Percentiles rank a stretch among this genome's conserved stretches.
These are phyloP conservation scores for Monilinia fructigena DNA, from an alignment of 2,329 filamentous ascomycete species.

Conservation along the genomic window DNA sequence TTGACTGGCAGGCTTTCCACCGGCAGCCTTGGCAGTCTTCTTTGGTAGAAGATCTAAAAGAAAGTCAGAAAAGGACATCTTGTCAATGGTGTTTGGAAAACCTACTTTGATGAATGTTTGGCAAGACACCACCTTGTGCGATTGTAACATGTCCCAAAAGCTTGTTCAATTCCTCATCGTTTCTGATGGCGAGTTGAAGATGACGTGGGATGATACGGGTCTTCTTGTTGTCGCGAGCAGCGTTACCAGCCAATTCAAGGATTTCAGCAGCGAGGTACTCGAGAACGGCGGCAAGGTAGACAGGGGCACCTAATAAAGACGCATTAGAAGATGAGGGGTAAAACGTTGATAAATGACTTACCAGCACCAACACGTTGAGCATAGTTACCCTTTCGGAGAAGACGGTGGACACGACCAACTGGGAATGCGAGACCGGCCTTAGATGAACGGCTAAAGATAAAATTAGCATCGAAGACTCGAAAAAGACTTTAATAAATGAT, in stretches of 20 bases:
- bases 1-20: slow-evolving; percentile 87
- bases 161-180: slow-evolving; percentile 99
- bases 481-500: slow-evolving; percentile 26
- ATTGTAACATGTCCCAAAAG: slow-evolving; percentile 94
- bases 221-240: slow-evolving; percentile 99
- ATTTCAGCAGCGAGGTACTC: slow-evolving; percentile 99
- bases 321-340: slow-evolving; percentile 32
- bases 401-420: slow-evolving; percentile 98
- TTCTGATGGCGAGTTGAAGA: slow-evolving; percentile 97
- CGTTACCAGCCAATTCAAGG: slow-evolving; percentile 97
- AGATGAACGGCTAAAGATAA: slow-evolving; percentile 77
- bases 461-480: slow-evolving; percentile 43
- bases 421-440: slow-evolving; percentile 99
- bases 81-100: slow-evolving; percentile 34
- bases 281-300: slow-evolving; percentile 95
- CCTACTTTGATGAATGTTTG: slow-evolving; percentile 97
- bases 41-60: slow-evolving; percentile 90
- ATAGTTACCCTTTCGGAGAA: slow-evolving; percentile 98
- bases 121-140: slow-evolving; percentile 93
- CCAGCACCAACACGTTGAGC: slow-evolving; percentile 98
- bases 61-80: slow-evolving; percentile 31
- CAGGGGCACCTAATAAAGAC: slow-evolving; percentile 65
- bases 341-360: slow-evolving; percentile 42
- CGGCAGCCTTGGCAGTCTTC: slow-evolving; percentile 82
- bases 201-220: slow-evolving; percentile 99